Evolutionary conservation across 148 eudicot genomes (phyloP).

Genomic region (Spergularia bocconei): DNA sequence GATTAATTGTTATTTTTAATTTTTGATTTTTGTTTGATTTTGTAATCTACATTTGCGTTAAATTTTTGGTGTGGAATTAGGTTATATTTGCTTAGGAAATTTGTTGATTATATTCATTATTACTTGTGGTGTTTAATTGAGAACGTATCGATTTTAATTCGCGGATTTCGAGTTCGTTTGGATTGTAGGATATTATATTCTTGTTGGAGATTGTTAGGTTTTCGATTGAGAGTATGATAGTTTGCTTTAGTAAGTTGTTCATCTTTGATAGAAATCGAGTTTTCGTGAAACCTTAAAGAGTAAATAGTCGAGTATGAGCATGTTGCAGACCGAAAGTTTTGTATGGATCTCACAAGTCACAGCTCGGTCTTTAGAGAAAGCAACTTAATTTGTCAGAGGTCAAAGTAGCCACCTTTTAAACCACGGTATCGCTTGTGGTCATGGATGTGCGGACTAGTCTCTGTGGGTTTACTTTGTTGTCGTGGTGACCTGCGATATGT

Average conservation of each 20-base stretch:
- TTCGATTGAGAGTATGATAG: not conserved
- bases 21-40: not conserved
- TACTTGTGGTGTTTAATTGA: not conserved
- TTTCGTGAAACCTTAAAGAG: not conserved
- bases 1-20: not conserved
- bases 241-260: not conserved
- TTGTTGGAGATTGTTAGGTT: too few relatives aligned
- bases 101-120: not conserved
- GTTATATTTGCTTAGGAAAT: not conserved
- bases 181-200: not conserved
- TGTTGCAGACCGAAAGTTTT: not conserved
- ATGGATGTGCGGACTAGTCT: slow-evolving; percentile 3
- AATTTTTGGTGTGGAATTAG: not conserved
- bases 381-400: not conserved
- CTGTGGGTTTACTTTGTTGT: not conserved
- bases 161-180: not conserved
- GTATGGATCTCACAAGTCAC: too few relatives aligned
- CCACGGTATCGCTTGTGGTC: not conserved
- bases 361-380: not conserved
- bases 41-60: not conserved
- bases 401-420: not conserved
- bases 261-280: not conserved
- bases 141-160: not conserved
- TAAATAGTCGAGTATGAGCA: not conserved
- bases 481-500: not conserved